A percentile compares a stretch with the other conserved stretches of the same genome.
Conservation (phyloP, 1,139 yeast species). For the Kluyveromyces marxianus region DNA sequence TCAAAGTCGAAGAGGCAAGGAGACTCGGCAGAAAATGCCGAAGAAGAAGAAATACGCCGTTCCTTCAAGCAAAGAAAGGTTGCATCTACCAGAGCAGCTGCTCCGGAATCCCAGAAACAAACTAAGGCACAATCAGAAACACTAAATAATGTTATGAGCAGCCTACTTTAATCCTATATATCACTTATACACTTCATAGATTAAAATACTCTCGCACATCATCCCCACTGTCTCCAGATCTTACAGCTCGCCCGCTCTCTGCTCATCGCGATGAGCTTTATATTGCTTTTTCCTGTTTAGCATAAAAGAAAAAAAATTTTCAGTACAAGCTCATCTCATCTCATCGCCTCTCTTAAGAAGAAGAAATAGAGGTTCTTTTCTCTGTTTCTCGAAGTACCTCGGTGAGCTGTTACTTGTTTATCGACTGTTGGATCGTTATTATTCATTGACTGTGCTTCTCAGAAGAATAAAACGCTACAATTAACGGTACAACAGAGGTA, state of each 20-base stretch:
- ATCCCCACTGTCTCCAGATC: too few relatives aligned
- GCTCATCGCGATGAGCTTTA: too few relatives aligned
- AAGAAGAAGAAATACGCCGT: constrained; percentile 31
- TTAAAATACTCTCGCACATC: constrained; percentile 4
- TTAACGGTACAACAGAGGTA: not conserved
- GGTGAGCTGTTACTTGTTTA: too few relatives aligned
- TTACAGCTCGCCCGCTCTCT: too few relatives aligned
- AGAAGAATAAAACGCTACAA: not conserved
- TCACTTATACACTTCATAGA: not conserved
- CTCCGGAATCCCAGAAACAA: constrained; percentile 42
- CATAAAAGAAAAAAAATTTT: constrained; percentile 7
- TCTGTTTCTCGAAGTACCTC: too few relatives aligned
- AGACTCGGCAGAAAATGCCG: constrained; percentile 21
- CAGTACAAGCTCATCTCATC: constrained; percentile 12
- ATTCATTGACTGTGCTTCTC: too few relatives aligned
- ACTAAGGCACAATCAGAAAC: constrained; percentile 34
- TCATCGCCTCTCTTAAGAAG: constrained; percentile 7
- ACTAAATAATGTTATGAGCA: constrained; percentile 39
- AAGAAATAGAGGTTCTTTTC: not conserved
- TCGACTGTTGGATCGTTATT: too few relatives aligned
- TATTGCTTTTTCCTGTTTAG: not conserved
- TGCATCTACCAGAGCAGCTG: constrained; percentile 58
- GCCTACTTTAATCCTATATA: constrained; percentile 25
- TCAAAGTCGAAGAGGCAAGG: constrained; percentile 30
- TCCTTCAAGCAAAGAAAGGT: constrained; percentile 58